Conservation (phyloP, 352 stramenopile genomes). For the Pelagophyceae sp. region DNA sequence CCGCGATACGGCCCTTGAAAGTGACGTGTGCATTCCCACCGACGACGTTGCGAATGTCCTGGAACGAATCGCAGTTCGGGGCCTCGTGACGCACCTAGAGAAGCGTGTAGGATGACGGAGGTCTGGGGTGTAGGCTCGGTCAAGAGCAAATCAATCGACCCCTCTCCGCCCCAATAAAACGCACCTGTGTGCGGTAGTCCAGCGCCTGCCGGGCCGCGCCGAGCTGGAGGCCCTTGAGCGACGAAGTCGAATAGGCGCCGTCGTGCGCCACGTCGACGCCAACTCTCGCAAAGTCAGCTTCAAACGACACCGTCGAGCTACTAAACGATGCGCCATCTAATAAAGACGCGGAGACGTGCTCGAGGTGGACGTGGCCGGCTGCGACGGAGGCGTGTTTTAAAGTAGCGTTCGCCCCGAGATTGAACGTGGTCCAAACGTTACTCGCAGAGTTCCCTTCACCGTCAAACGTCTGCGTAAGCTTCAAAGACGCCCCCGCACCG, state of each 20-base stretch:
- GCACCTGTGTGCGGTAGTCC: constrained; percentile 57
- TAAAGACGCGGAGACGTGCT: neutral
- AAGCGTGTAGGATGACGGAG: too few species aligned
- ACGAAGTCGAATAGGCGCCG: neutral
- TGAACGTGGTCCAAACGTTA: neutral
- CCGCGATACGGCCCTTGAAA: constrained; percentile 64
- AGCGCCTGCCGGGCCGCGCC: constrained; percentile 38
- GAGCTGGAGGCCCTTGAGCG: neutral
- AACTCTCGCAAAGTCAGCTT: neutral
- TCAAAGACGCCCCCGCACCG: constrained; percentile 37
- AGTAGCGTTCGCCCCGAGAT: neutral
- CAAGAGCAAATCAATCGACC: too few species aligned
- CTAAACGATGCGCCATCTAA: neutral
- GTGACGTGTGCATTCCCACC: constrained; percentile 47
- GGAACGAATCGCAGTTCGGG: neutral
- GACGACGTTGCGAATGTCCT: constrained; percentile 34
- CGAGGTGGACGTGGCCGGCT: neutral
- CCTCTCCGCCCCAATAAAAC: too few species aligned
- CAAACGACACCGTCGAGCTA: neutral
- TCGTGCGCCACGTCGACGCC: neutral
- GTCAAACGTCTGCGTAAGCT: constrained; percentile 47
- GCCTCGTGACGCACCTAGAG: neutral
- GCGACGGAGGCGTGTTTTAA: neutral
- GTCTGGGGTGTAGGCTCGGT: too few species aligned
- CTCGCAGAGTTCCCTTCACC: constrained; percentile 39